A percentile compares a stretch with the other conserved stretches of the same genome.
Evolutionary conservation across 805 yeast genomes (phyloP).

Genomic region (Candida ipomoeae): DNA sequence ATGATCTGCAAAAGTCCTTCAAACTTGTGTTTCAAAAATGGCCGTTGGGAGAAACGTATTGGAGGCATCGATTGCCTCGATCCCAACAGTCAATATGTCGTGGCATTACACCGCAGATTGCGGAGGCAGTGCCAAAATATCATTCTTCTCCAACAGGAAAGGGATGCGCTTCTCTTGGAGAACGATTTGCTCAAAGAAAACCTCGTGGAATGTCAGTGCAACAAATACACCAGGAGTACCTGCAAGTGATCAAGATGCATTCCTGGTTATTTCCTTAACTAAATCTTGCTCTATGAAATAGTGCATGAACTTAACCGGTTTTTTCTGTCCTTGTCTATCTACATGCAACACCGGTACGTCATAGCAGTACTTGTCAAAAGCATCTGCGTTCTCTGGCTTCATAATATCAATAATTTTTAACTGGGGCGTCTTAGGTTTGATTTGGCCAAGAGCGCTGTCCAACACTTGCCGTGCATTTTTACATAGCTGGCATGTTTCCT

Average conservation of each 20-base stretch:
- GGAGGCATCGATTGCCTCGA: slow-evolving; percentile 6
- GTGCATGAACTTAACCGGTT: slow-evolving; percentile 65
- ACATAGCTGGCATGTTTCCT: slow-evolving; percentile 66
- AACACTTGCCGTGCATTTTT: slow-evolving; percentile 57
- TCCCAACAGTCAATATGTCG: background rate
- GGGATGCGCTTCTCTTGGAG: slow-evolving; percentile 8
- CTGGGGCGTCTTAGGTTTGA: slow-evolving; percentile 23
- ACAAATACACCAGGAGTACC: background rate
- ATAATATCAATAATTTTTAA: slow-evolving; percentile 54
- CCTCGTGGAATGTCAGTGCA: background rate
- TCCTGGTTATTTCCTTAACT: background rate
- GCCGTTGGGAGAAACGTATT: slow-evolving; percentile 8
- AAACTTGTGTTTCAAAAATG: slow-evolving; percentile 4
- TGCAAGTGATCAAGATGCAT: background rate
- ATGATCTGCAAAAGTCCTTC: slow-evolving; percentile 5
- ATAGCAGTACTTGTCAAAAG: slow-evolving; percentile 71
- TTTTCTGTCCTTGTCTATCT: slow-evolving; percentile 43
- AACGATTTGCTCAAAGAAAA: slow-evolving; percentile 2
- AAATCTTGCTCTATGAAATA: slow-evolving; percentile 54
- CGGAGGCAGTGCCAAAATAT: slow-evolving; percentile 13
- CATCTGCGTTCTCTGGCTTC: slow-evolving; percentile 51
- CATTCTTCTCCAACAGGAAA: slow-evolving; percentile 13
- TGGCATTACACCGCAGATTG: background rate
- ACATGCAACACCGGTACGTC: slow-evolving; percentile 79
- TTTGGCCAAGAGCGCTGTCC: slow-evolving; percentile 35